These are phyloP conservation scores for Apiospora pterosperma DNA, from an alignment of 2,329 filamentous ascomycete genomes.

Conservation along the genomic window DNA sequence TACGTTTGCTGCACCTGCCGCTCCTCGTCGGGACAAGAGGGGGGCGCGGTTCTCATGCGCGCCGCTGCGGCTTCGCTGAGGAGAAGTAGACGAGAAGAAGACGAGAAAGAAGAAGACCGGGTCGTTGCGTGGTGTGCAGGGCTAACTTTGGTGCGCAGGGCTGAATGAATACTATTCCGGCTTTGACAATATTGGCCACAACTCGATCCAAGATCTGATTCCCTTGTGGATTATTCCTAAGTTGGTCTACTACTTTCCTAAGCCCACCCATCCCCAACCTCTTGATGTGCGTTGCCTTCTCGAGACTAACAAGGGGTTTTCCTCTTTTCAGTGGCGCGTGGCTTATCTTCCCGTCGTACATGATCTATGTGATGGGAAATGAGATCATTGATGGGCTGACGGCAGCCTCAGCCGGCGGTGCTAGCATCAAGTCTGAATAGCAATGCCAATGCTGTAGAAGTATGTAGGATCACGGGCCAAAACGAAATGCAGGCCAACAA, in stretches of 20 bases:
- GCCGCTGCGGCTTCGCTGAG: neutral
- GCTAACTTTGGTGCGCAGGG: slow-evolving; percentile 33
- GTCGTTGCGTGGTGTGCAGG: neutral
- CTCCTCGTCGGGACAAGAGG: neutral
- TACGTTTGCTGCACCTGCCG: slow-evolving; percentile 29
- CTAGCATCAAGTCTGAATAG: slow-evolving; percentile 38
- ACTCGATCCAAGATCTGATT: slow-evolving; percentile 40
- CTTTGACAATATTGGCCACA: slow-evolving; percentile 57
- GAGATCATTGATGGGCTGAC: slow-evolving; percentile 47
- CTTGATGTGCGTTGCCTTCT: neutral
- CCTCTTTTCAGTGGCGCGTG: slow-evolving; percentile 45
- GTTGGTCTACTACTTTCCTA: slow-evolving; percentile 34
- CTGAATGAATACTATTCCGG: slow-evolving; percentile 53
- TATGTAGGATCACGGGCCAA: neutral
- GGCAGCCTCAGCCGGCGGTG: slow-evolving; percentile 26
- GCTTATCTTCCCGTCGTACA: slow-evolving; percentile 50
- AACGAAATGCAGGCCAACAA: neutral
- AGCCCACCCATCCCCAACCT: neutral
- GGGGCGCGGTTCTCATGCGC: neutral
- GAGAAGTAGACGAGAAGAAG: neutral
- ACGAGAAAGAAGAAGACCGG: neutral
- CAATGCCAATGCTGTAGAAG: neutral
- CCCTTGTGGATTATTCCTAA: slow-evolving; percentile 57
- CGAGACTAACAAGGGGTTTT: neutral
- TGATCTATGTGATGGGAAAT: slow-evolving; percentile 45